Percentiles rank a stretch among this genome's conserved stretches.
Conservation (phyloP, 2,329 filamentous ascomycete species). For the Botryosphaeria dothidea region DNA sequence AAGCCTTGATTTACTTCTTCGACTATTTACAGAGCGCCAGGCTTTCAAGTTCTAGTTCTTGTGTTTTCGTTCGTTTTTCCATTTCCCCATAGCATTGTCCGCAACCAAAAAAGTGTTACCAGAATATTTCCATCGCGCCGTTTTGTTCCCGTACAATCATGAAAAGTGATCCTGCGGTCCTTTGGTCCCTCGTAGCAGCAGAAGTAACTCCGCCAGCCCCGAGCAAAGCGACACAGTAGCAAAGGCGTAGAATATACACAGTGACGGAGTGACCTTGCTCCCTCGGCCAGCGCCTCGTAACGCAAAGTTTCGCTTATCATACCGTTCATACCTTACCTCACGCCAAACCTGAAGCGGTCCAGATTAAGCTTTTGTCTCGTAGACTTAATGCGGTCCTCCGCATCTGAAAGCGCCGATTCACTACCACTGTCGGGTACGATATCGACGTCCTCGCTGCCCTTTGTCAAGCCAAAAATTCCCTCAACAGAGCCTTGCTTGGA, state of each 20-base stretch:
- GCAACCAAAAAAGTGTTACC: background rate
- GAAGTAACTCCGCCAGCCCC: background rate
- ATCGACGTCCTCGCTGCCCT: constrained; percentile 50
- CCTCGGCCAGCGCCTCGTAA: no score
- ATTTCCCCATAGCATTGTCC: background rate
- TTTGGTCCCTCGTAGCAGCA: background rate
- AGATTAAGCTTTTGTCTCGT: constrained; percentile 1
- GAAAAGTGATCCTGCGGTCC: background rate
- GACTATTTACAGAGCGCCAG: no score
- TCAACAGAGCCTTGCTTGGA: background rate
- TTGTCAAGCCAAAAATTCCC: constrained; percentile 14
- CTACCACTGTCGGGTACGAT: constrained; percentile 46
- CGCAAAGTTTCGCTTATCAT: background rate
- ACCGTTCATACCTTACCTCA: background rate
- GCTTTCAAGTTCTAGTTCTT: no score
- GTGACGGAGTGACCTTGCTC: background rate
- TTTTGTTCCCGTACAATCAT: background rate
- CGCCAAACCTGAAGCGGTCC: constrained; percentile 10
- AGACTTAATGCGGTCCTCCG: background rate
- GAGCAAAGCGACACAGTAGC: background rate
- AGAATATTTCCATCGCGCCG: background rate
- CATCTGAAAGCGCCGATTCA: constrained; percentile 21
- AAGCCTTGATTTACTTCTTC: no score
- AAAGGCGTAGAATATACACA: background rate
- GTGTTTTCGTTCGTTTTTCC: background rate